Conservation (phyloP, 345 rosid genomes). For the Aquilaria sinensis region DNA sequence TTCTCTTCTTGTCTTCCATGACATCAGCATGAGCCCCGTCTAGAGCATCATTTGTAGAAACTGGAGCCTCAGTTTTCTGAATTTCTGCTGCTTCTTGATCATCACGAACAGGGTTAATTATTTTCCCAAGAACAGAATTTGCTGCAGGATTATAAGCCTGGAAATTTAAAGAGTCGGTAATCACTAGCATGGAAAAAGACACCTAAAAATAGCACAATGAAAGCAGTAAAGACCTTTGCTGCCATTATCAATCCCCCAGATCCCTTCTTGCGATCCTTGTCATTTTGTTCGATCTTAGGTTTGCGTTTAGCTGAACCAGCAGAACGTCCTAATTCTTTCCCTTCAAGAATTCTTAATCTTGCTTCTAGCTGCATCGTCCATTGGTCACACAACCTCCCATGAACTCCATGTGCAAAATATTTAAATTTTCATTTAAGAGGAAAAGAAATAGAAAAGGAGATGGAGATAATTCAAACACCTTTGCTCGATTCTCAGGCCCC, state of each 20-base stretch:
- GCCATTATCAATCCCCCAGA: slow-evolving; percentile 67
- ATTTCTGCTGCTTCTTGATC: slow-evolving; percentile 9
- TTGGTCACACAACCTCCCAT: neutral
- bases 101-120: slow-evolving; percentile 18
- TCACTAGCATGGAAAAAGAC: neutral
- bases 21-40: slow-evolving; percentile 5
- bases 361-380: slow-evolving; percentile 59
- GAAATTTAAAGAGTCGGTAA: slow-evolving; percentile 6
- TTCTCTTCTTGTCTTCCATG: slow-evolving; percentile 42
- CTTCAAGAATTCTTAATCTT: slow-evolving; percentile 73
- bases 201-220: no score
- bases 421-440: neutral
- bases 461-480: slow-evolving; percentile 32
- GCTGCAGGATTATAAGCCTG: slow-evolving; percentile 79
- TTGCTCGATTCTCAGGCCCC: slow-evolving; percentile 78
- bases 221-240: slow-evolving; percentile 53
- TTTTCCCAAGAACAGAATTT: slow-evolving; percentile 55
- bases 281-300: slow-evolving; percentile 82
- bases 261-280: slow-evolving; percentile 74
- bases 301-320: slow-evolving; percentile 91
- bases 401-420: neutral
- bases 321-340: slow-evolving; percentile 60
- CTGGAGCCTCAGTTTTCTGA: slow-evolving; percentile 24
- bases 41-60: neutral
- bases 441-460: neutral